Percentiles rank a stretch among this genome's conserved stretches.
These are phyloP conservation scores for Talaromyces albobiverticillius DNA, from an alignment of 2,329 filamentous ascomycete genomes.

Conservation along the genomic window DNA sequence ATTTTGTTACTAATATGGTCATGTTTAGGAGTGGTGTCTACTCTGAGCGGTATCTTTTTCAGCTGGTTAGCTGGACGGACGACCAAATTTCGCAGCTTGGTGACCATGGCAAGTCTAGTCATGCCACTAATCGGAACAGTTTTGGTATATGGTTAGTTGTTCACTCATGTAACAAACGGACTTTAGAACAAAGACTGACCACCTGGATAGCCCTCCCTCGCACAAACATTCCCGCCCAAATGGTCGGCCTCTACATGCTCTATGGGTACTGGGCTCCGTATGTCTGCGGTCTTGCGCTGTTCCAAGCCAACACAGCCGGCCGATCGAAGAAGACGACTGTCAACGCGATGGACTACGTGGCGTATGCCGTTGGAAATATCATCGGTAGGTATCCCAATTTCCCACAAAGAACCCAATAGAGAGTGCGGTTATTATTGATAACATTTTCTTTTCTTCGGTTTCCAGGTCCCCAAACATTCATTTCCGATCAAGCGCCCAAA, in stretches of 20 bases:
- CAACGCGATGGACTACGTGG: constrained; percentile 31
- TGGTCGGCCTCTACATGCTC: constrained; percentile 33
- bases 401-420: neutral
- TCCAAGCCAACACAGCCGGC: constrained; percentile 23
- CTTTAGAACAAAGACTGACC: constrained; percentile 16
- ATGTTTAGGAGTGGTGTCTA: constrained; percentile 5
- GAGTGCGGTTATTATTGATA: too few species aligned
- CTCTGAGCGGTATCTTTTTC: constrained; percentile 18
- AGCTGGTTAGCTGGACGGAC: constrained; percentile 17
- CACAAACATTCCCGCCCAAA: constrained; percentile 27
- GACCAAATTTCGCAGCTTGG: constrained; percentile 17
- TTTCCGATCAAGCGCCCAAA: constrained; percentile 29
- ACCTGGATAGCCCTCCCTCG: constrained; percentile 17
- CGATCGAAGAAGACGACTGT: constrained; percentile 33
- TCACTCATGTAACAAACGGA: neutral
- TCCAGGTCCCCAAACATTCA: constrained; percentile 30
- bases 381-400: constrained; percentile 22
- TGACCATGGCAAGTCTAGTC: constrained; percentile 1
- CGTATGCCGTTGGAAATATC: constrained; percentile 34
- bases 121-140: constrained; percentile 15
- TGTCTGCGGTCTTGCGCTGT: constrained; percentile 17
- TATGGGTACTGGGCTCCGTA: constrained; percentile 32
- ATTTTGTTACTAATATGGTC: neutral
- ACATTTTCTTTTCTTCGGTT: neutral
- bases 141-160: constrained; percentile 3